Evolutionary conservation across 495 filamentous ascomycete genomes (phyloP), one percentile per base, ranked within the genome.

Genomic region (Aspergillus leporis): DNA sequence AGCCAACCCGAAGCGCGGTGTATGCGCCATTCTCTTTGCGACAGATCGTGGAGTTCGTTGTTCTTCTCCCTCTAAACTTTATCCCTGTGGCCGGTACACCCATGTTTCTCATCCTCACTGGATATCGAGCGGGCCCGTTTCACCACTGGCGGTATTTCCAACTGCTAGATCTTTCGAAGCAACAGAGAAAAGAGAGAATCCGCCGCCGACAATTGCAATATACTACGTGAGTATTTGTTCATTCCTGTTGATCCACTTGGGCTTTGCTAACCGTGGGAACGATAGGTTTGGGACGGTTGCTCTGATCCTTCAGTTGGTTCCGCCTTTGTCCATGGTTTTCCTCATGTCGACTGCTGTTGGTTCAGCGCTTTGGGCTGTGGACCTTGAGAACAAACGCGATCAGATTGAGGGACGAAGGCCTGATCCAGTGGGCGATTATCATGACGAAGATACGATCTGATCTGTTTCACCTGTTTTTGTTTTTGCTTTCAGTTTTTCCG

Each of bases 31-130:
- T 89, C 60, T 91, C 88, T 55, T 62, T 90, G 14, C 81, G 84
- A n/a, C 89, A 93, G 65, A 92, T 92, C 54, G 61, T 87, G 54
- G 89, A 93, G 70, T 87, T 93, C 56, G 69, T 91, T n/a, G 68
- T 90, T 41, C 79, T 87, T 25, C 75, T 89, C 13, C 86, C 86
- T 23, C 74, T 89, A 31, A 88, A 86, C 63, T 82, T 89, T 47
- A 81, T 89, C 8, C 86, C 86, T 0, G 78, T 84, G 28, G 83
- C 78, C 9, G 86, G 86, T 5, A 79, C 81, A 1, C 86, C 85
- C 0, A 76, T 88, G 64, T 89, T 88, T 62, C 69, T 89, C 18
- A 55, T 87, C 4, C 62, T 87, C 32, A 87, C 84, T 8, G 86
- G 86, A 0, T 85, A 85, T 61, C 79, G 86, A 18, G 86, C 78